Evolutionary conservation across 371 early-diverging fungal genomes (phyloP).

Genomic region (Syncephalastrum racemosum): DNA sequence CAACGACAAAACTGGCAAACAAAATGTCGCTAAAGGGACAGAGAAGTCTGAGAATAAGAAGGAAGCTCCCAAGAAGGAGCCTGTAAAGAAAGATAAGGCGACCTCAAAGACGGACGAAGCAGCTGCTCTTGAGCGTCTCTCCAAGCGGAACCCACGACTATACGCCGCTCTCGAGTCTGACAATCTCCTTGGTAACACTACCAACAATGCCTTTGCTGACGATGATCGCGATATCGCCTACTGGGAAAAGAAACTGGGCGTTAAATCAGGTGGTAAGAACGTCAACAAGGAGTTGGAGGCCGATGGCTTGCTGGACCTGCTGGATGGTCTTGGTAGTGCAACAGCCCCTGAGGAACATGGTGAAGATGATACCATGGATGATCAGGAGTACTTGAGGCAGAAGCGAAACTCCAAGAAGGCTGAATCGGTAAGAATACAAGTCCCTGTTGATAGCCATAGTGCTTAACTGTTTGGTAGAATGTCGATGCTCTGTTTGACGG

Average conservation of each 20-base stretch:
- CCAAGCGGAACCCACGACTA: conserved; percentile 67
- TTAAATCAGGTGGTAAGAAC: conserved; percentile 36
- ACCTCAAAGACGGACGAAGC: conserved; percentile 7
- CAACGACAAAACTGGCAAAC: conserved; percentile 4
- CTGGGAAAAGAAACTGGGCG: conserved; percentile 77
- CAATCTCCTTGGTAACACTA: conserved; percentile 45
- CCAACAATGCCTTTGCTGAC: conserved; percentile 50
- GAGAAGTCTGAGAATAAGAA: background rate
- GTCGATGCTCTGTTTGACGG: conserved; percentile 37
- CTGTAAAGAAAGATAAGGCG: background rate
- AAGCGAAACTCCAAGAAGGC: conserved; percentile 42
- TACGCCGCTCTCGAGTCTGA: conserved; percentile 65
- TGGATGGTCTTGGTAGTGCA: conserved; percentile 31
- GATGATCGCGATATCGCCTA: conserved; percentile 77
- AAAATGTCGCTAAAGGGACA: conserved; percentile 4
- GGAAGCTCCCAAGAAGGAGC: background rate
- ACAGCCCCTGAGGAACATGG: conserved; percentile 22
- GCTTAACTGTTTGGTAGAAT: conserved; percentile 14
- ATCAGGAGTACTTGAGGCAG: conserved; percentile 46
- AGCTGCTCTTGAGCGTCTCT: conserved; percentile 54
- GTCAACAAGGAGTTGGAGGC: conserved; percentile 58
- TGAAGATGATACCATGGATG: conserved; percentile 22
- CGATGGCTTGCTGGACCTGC: conserved; percentile 52
- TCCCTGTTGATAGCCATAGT: background rate
- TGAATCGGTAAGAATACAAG: conserved; percentile 33